Percentiles rank a stretch among this genome's conserved stretches.
phyloP scores from a whole-genome alignment of 2,329 filamentous ascomycete species.

The Diaporthe citriasiana region DNA sequence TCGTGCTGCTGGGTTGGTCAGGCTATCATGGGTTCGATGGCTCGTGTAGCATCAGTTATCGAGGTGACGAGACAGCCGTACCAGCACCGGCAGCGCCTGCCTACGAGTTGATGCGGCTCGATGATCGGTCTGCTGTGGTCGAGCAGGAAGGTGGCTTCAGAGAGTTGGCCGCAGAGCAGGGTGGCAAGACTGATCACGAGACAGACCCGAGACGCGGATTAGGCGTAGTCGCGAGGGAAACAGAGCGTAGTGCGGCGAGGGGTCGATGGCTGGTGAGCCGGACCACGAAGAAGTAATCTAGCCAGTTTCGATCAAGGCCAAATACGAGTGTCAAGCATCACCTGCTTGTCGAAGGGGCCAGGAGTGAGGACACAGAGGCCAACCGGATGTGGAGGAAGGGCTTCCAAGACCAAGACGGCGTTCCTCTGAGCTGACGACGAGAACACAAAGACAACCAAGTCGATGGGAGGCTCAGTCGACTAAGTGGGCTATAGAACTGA shows the following conservation, averaged over 20 bases:
- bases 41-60: slow-evolving; percentile 9
- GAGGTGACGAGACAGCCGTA: background rate
- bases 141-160: slow-evolving; percentile 16
- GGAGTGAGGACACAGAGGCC: slow-evolving; percentile 7
- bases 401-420: background rate
- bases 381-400: slow-evolving; percentile 8
- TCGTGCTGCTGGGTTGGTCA: slow-evolving; percentile 38
- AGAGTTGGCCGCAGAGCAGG: slow-evolving; percentile 32
- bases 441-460: slow-evolving; percentile 1
- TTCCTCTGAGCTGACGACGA: background rate
- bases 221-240: slow-evolving; percentile 17
- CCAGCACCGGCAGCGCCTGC: slow-evolving; percentile 17
- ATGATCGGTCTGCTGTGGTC: slow-evolving; percentile 18
- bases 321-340: slow-evolving; percentile 10
- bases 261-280: slow-evolving; percentile 1
- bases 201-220: slow-evolving; percentile 23
- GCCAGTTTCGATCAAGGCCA: slow-evolving; percentile 3
- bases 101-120: slow-evolving; percentile 1
- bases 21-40: slow-evolving; percentile 34
- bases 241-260: slow-evolving; percentile 10
- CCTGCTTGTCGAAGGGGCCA: slow-evolving; percentile 4
- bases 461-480: slow-evolving; percentile 6
- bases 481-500: background rate
- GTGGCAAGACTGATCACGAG: slow-evolving; percentile 40
- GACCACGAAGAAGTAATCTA: slow-evolving; percentile 14